phyloP scores from a whole-genome alignment of 805 yeast species.

The Kodamaea leandrae region DNA sequence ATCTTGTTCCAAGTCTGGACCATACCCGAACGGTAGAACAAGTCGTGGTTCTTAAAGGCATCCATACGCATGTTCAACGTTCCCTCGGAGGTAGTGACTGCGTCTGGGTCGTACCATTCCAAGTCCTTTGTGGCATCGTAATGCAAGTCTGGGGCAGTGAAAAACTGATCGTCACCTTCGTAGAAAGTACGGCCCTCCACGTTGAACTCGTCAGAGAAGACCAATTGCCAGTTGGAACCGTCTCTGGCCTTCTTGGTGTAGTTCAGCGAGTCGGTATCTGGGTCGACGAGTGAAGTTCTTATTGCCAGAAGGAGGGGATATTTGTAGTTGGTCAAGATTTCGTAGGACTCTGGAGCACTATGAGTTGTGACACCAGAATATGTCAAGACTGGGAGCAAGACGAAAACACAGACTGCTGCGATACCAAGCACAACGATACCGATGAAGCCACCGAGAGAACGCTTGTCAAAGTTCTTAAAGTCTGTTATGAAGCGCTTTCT shows the following conservation, averaged over 20 bases:
- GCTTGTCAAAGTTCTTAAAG: conserved; percentile 23
- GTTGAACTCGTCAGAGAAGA: conserved; percentile 88
- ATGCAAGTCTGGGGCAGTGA: conserved; percentile 79
- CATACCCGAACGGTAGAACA: conserved; percentile 88
- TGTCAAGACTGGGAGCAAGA: conserved; percentile 25
- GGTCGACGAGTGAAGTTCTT: conserved; percentile 61
- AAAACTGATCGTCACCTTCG: conserved; percentile 88
- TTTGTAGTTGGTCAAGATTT: conserved; percentile 50
- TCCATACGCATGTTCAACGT: conserved; percentile 68
- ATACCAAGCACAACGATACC: conserved; percentile 20
- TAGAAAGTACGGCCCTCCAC: conserved; percentile 88
- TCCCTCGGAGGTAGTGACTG: conserved; percentile 74
- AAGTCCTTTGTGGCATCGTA: conserved; percentile 86
- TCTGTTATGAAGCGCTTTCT: conserved; percentile 25
- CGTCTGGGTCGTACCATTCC: conserved; percentile 96
- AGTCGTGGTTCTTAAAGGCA: conserved; percentile 74
- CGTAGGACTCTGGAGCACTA: conserved; percentile 33
- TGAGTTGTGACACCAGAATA: conserved; percentile 23
- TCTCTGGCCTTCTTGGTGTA: conserved; percentile 49
- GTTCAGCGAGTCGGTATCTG: conserved; percentile 64
- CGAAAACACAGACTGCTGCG: conserved; percentile 18
- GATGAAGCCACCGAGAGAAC: conserved; percentile 21
- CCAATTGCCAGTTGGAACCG: conserved; percentile 72
- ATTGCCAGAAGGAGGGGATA: conserved; percentile 60
- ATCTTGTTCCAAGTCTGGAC: conserved; percentile 87